These are phyloP conservation scores for Drechslera avenae DNA, from an alignment of 2,329 filamentous ascomycete species.

Conservation along the genomic window DNA sequence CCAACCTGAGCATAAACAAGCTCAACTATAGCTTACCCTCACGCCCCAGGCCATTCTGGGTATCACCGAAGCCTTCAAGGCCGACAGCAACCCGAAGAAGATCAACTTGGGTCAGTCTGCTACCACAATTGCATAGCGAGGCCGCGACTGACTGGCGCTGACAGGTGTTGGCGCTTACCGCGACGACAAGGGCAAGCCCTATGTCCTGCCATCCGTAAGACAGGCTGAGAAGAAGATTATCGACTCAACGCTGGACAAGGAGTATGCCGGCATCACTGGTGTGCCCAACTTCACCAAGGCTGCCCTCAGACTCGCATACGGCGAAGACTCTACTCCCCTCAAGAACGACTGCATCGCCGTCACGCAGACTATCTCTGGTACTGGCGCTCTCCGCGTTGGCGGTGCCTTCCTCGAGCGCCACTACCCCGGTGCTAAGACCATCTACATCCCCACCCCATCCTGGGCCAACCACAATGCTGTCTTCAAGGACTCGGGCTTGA, in stretches of 20 bases:
- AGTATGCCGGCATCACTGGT: slow-evolving; percentile 97
- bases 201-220: slow-evolving; percentile 91
- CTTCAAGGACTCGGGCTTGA: slow-evolving; percentile 89
- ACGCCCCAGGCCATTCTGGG: slow-evolving; percentile 73
- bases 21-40: slow-evolving; percentile 26
- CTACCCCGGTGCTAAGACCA: slow-evolving; percentile 89
- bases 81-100: slow-evolving; percentile 90
- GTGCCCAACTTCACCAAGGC: slow-evolving; percentile 92
- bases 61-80: slow-evolving; percentile 99
- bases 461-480: slow-evolving; percentile 99
- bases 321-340: slow-evolving; percentile 76
- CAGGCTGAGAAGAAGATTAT: slow-evolving; percentile 88
- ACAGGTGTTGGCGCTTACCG: slow-evolving; percentile 95
- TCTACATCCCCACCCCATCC: slow-evolving; percentile 94
- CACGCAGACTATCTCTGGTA: slow-evolving; percentile 98
- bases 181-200: slow-evolving; percentile 97
- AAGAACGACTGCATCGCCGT: slow-evolving; percentile 78
- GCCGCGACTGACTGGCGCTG: slow-evolving; percentile 25
- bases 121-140: background rate
- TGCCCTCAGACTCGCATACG: slow-evolving; percentile 89
- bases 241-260: slow-evolving; percentile 82
- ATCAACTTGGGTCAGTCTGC: slow-evolving; percentile 82
- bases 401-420: slow-evolving; percentile 91
- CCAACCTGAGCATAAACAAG: background rate
- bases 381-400: slow-evolving; percentile 91